Conservation (phyloP, 2,329 filamentous ascomycete species). For the Chaetomium sp. region DNA sequence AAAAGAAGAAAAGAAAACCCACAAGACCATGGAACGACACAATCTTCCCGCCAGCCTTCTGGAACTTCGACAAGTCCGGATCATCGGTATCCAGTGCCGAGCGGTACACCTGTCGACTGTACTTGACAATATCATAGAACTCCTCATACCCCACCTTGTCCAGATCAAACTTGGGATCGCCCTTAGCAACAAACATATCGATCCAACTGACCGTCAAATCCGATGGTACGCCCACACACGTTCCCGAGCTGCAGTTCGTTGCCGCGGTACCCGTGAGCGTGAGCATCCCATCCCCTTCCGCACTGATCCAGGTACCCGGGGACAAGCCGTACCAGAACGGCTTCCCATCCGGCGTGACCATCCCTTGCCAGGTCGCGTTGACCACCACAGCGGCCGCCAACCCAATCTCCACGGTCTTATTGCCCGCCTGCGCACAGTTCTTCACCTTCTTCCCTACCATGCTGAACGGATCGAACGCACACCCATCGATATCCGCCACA, state of each 20-base stretch:
- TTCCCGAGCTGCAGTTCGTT: conserved; percentile 5
- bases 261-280: not conserved
- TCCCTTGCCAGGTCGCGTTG: conserved; percentile 15
- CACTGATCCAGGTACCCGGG: conserved; percentile 3
- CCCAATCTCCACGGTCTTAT: not conserved
- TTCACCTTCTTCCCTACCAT: not conserved
- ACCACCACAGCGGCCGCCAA: conserved; percentile 9
- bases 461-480: not conserved
- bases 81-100: conserved; percentile 23
- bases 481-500: not conserved
- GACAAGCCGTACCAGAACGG: conserved; percentile 17
- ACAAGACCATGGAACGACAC: conserved; percentile 42
- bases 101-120: conserved; percentile 1
- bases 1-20: conserved; percentile 21
- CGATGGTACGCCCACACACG: not conserved
- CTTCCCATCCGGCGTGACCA: conserved; percentile 2
- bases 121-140: not conserved
- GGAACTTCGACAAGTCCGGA: conserved; percentile 40
- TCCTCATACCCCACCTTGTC: conserved; percentile 7
- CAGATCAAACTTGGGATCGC: not conserved
- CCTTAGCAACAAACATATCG: not conserved
- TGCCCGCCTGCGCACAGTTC: no score
- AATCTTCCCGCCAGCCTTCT: conserved; percentile 41
- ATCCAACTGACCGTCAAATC: not conserved
- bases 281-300: no score